Percentiles rank a stretch among this genome's conserved stretches.
Evolutionary conservation across 768 basidiomycete genomes (phyloP).

Genomic region (Agaricus sinodeliciosus): DNA sequence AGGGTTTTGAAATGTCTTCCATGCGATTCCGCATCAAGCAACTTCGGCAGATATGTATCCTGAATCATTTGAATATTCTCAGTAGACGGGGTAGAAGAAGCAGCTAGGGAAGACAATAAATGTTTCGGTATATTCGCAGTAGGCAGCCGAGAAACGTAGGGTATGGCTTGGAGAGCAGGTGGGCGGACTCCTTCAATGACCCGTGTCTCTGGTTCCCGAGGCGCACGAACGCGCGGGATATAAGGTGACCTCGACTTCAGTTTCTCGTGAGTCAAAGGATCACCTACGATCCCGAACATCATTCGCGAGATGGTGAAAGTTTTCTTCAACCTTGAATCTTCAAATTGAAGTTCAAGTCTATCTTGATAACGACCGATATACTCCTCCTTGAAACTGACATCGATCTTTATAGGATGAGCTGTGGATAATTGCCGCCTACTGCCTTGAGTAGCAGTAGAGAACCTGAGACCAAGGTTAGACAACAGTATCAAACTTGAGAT

Average conservation of each 20-base stretch:
- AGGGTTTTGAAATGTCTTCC: constrained; percentile 42
- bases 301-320: constrained; percentile 43
- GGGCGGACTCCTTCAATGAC: constrained; percentile 39
- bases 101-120: constrained; percentile 23
- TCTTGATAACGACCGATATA: constrained; percentile 47
- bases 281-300: constrained; percentile 39
- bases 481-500: too few species aligned
- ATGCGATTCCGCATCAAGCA: constrained; percentile 33
- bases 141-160: constrained; percentile 35
- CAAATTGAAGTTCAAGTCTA: constrained; percentile 45
- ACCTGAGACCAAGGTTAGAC: constrained; percentile 14
- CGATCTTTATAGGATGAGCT: constrained; percentile 20
- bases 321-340: constrained; percentile 34
- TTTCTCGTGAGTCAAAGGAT: constrained; percentile 33
- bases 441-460: constrained; percentile 16
- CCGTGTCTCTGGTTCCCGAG: constrained; percentile 24
- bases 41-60: constrained; percentile 31
- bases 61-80: constrained; percentile 26
- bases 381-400: constrained; percentile 25
- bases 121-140: constrained; percentile 29
- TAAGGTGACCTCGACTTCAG: constrained; percentile 42
- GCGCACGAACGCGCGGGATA: constrained; percentile 28
- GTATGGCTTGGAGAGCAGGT: constrained; percentile 32
- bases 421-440: constrained; percentile 16
- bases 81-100: constrained; percentile 18